Evolutionary conservation across 305 asterid genomes (phyloP).

Genomic region (Ilex paraguariensis): DNA sequence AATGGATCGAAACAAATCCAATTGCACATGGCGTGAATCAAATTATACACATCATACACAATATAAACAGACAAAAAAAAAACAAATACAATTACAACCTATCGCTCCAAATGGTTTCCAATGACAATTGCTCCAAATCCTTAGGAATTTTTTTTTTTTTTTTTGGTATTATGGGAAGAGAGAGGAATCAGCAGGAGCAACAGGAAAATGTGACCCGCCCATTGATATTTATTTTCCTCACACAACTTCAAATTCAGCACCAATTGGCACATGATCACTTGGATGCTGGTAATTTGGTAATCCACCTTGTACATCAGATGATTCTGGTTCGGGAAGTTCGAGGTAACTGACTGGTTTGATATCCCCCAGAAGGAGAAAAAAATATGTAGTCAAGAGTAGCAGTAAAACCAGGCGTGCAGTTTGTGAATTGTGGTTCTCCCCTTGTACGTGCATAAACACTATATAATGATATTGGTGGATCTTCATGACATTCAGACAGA

Average conservation of each 20-base stretch:
- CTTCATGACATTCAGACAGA: slow-evolving; percentile 35
- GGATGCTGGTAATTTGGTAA: slow-evolving; percentile 87
- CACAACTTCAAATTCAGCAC: slow-evolving; percentile 71
- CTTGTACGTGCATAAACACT: slow-evolving; percentile 64
- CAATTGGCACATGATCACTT: slow-evolving; percentile 91
- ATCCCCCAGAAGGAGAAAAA: slow-evolving; percentile 50
- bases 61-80: too few relatives aligned
- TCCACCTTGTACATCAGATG: slow-evolving; percentile 64
- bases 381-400: slow-evolving; percentile 83
- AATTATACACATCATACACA: too few relatives aligned
- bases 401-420: slow-evolving; percentile 89
- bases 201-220: too few relatives aligned
- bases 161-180: too few relatives aligned
- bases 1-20: too few relatives aligned
- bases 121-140: too few relatives aligned
- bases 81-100: too few relatives aligned
- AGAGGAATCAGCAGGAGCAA: too few relatives aligned
- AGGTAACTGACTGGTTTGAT: slow-evolving; percentile 70
- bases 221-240: too few relatives aligned
- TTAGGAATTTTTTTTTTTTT: too few relatives aligned
- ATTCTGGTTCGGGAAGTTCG: slow-evolving; percentile 60
- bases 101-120: too few relatives aligned
- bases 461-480: slow-evolving; percentile 45
- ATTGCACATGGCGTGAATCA: too few relatives aligned
- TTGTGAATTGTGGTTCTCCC: slow-evolving; percentile 88